Conservation (phyloP, 768 basidiomycete genomes). For the Lanmaoa pseudosensibilis region DNA sequence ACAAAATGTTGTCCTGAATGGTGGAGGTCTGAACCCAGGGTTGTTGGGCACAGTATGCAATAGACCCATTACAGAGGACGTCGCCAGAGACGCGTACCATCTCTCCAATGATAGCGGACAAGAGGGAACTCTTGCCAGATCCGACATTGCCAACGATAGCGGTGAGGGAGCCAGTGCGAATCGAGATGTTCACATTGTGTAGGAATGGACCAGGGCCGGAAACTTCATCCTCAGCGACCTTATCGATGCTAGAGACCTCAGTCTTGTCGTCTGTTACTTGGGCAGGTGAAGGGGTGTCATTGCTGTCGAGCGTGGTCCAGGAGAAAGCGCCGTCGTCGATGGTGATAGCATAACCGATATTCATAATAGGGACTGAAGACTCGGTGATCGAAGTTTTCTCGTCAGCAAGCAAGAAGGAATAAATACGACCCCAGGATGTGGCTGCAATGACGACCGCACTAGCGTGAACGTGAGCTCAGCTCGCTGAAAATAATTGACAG, state of each 20-base stretch:
- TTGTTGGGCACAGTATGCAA: conserved; percentile 36
- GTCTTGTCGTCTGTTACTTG: neutral
- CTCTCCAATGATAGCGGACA: conserved; percentile 33
- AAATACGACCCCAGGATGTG: conserved; percentile 32
- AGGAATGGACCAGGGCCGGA: conserved; percentile 17
- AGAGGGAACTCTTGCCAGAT: conserved; percentile 30
- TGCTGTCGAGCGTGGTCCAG: conserved; percentile 19
- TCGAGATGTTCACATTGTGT: conserved; percentile 22
- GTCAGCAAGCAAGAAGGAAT: conserved; percentile 27
- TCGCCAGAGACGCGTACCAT: conserved; percentile 30
- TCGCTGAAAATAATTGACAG: neutral
- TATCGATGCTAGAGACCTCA: conserved; percentile 10
- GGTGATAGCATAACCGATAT: conserved; percentile 21
- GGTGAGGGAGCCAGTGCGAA: conserved; percentile 24
- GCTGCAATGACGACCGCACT: conserved; percentile 27
- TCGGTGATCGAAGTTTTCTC: conserved; percentile 18
- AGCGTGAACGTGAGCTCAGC: neutral
- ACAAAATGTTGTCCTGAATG: conserved; percentile 34
- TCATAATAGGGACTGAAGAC: neutral
- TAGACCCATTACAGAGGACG: conserved; percentile 22
- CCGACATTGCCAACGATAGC: conserved; percentile 29
- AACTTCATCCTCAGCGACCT: conserved; percentile 7
- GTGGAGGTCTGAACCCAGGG: conserved; percentile 33
- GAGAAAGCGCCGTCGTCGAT: conserved; percentile 25
- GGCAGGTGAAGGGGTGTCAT: neutral